Base-by-base conservation (phyloP, 768 basidiomycete species). In the Xerocomellus chrysenteron region DNA sequence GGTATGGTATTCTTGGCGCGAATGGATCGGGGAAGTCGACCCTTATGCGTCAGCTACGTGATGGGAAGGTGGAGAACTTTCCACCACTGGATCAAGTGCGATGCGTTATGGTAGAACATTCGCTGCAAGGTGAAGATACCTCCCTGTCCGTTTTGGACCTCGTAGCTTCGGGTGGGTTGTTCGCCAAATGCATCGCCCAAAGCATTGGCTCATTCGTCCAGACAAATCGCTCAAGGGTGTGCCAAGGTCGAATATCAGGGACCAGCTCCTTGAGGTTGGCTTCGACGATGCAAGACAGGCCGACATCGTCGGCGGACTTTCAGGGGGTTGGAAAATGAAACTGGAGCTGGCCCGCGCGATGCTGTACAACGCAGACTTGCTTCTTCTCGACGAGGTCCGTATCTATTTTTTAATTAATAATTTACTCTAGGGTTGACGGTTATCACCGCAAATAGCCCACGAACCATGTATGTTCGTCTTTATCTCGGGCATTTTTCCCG, bases 321-420 rank as follows among this genome's bases (percentile, higher is more conserved):
- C 94, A 14, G 96, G 96, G 66, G 95, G 96, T 42, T 98, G 95
- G 95, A 98, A 98, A 78, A 98, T 98, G 95, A 97, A 97, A 74
- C 82, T 98, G 51, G 95, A 98, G 71, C 82, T 98, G 40, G 94
- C 93, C 9, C 80, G 95, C 62, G 96, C 95, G 13, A 98, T 98
- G 94, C 77, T 98, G 49, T 95, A 96, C 77, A 94, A 95, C 65
- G 95, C 91, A 12, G 90, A 92, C 73, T 77, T 92, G 36, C 78
- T 92, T 13, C 76, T 92, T 47, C 82, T 92, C n/a, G 90, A 95
- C 66, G 94, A 94, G 82, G 88, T 89, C 59, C 59, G 65, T 66
- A 55, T 59, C 19, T 46, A 14, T 52, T 49, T 55, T 45, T 54
- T 49, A 52, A 70, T 70, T 56, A 32, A 63, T 57, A 62, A 50